These are phyloP conservation scores for Dinochytrium kinnereticum DNA, from an alignment of 371 early-diverging fungal species.

Conservation along the genomic window DNA sequence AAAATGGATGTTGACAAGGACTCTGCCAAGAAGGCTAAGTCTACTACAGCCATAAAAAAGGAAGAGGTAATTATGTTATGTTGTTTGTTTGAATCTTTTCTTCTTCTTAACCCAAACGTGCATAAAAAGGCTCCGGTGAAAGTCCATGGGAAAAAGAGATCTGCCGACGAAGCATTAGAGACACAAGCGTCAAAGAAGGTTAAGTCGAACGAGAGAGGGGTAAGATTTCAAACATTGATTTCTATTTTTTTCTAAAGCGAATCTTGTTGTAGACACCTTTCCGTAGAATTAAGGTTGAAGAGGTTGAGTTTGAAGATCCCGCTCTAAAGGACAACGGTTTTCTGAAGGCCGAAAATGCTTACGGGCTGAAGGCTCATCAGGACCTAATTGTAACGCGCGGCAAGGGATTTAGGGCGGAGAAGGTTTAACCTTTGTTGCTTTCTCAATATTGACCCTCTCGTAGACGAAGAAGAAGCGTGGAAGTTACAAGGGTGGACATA, in stretches of 20 bases:
- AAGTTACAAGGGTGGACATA: constrained; percentile 91
- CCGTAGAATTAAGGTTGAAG: constrained; percentile 80
- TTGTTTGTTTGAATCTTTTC: not conserved
- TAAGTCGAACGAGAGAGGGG: constrained; percentile 6
- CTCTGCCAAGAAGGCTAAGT: too few relatives aligned
- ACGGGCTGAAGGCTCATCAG: constrained; percentile 91
- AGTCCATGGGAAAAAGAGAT: not conserved
- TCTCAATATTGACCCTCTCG: not conserved
- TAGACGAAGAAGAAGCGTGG: constrained; percentile 87
- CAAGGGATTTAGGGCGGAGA: constrained; percentile 92
- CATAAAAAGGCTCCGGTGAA: not conserved
- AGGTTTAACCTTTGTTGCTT: constrained; percentile 46
- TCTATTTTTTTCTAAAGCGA: not conserved
- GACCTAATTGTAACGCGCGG: constrained; percentile 92
- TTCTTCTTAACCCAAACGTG: too few relatives aligned
- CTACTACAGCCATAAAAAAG: too few relatives aligned
- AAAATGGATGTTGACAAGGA: constrained; percentile 1
- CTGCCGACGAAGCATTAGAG: not conserved
- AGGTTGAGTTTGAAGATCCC: constrained; percentile 80
- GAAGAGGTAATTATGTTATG: not conserved
- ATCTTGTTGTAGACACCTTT: constrained; percentile 64
- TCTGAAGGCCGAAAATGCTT: constrained; percentile 53
- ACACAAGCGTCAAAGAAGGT: not conserved
- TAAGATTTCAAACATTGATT: not conserved
- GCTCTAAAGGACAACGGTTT: constrained; percentile 86